Percentiles rank a stretch among this genome's conserved stretches.
These are phyloP conservation scores for Aquilaria sinensis DNA, from an alignment of 345 rosid genomes.

Conservation along the genomic window DNA sequence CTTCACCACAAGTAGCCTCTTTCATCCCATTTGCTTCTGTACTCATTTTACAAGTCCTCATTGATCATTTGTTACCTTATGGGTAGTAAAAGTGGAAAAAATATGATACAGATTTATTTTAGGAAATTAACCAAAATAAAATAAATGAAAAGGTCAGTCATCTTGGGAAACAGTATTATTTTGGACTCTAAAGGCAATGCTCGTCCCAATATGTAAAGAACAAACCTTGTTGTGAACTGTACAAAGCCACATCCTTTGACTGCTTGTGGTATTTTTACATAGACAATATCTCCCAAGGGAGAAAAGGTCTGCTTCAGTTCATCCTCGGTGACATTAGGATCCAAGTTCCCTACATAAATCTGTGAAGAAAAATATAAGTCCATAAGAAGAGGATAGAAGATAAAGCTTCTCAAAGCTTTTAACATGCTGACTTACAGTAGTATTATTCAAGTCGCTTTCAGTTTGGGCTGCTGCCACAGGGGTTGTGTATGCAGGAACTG, in stretches of 20 bases:
- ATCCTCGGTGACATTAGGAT: conserved; percentile 78
- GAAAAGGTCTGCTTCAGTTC: conserved; percentile 69
- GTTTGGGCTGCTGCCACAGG: conserved; percentile 57
- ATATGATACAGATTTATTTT: too few species aligned
- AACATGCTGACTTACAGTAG: conserved; percentile 54
- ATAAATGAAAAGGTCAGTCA: too few species aligned
- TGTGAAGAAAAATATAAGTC: conserved; percentile 31
- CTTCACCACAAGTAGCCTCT: too few species aligned
- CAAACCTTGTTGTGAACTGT: conserved; percentile 70
- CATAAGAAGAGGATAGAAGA: conserved; percentile 15
- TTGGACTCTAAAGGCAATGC: neutral
- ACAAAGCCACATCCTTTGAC: conserved; percentile 90
- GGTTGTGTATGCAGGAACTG: conserved; percentile 53
- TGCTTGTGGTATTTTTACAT: conserved; percentile 68
- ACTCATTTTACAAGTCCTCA: too few species aligned
- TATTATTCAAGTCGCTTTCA: conserved; percentile 68
- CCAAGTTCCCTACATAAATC: conserved; percentile 77
- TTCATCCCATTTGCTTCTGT: too few species aligned
- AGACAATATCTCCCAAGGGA: conserved; percentile 67
- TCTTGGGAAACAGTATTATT: neutral
- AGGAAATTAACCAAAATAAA: too few species aligned
- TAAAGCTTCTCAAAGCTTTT: neutral
- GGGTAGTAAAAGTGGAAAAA: too few species aligned
- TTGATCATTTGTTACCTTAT: too few species aligned
- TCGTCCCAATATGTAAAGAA: neutral